Evolutionary conservation across 768 basidiomycete genomes (phyloP), one percentile per base, ranked within the genome.

Genomic region (Multifurca ochricompacta): DNA sequence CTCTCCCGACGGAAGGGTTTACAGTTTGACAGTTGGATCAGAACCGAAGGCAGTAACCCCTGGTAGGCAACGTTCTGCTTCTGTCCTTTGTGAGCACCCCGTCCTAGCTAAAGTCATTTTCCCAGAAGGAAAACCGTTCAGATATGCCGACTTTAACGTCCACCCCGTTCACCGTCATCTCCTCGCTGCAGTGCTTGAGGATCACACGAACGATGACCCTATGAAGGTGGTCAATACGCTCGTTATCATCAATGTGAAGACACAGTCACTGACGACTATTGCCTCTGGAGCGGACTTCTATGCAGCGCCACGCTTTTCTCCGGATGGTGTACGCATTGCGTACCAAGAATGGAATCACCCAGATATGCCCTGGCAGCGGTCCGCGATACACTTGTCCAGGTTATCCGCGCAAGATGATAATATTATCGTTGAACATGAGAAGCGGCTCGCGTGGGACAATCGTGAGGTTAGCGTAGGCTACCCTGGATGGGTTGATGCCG

Each of bases 331-430:
- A 32, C 72, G 70, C 48, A 60, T 88, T 16, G 76, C 74, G 1
- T 90, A 81, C 81, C 70, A 79, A 37, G 74, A 82, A 56, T 87
- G 85, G 87, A 74, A 67, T 57, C 83, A 83, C 47, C 82, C 83
- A 0, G 75, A 82, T 56, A 82, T 83, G 82, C 79, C 86, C 13
- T 90, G 85, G 84, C 79, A 85, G 61, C 82, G 81, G 3, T 70
- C 75, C 1, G 68, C 77, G 60, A 71, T 87, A 54, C 71, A 74
- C 63, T 62, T 82, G 31, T 84, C 77, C 0, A 69, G 77, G n/a
- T 69, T 83, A 31, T 37, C 52, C 4, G 45, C 70, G n/a, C 45
- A 51, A 1, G 53, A 47, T 16, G 51, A 63, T 23, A 59, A 67
- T 21, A 28, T 57, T 18, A 27, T 25, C 9, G 23, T 35, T 21